Conservation (phyloP, 164 flowering plant genomes). For the Nelumbo lutea region DNA sequence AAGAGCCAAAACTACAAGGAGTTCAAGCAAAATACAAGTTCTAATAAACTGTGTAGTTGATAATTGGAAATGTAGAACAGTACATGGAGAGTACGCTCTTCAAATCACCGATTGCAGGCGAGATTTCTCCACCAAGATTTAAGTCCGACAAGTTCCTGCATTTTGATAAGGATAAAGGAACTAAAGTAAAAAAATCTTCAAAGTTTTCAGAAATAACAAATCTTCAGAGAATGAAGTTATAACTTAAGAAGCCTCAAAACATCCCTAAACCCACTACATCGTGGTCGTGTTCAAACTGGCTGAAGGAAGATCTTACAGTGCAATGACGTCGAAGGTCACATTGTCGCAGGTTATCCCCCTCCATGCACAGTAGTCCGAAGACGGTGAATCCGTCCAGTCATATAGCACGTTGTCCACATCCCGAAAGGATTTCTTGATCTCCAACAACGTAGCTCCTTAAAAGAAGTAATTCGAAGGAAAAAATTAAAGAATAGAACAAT, state of each 20-base stretch:
- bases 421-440: constrained; percentile 80
- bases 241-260: background rate
- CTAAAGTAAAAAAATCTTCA: background rate
- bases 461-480: background rate
- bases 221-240: background rate
- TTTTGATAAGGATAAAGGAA: background rate
- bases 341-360: constrained; percentile 91
- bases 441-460: constrained; percentile 67
- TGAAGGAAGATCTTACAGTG: constrained; percentile 50
- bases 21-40: background rate
- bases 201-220: background rate
- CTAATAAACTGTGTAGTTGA: background rate
- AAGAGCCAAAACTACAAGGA: background rate
- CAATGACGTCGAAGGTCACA: constrained; percentile 73
- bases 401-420: constrained; percentile 82
- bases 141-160: constrained; percentile 82
- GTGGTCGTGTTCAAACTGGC: background rate
- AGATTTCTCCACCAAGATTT: constrained; percentile 88
- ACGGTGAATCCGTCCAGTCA: constrained; percentile 80
- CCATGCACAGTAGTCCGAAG: constrained; percentile 90
- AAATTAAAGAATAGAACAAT: background rate
- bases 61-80: background rate
- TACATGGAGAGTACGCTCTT: constrained; percentile 54
- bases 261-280: background rate
- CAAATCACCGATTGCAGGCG: constrained; percentile 69